Conservation (phyloP, 2,329 filamentous ascomycete species). For the Aschersonia sp. region DNA sequence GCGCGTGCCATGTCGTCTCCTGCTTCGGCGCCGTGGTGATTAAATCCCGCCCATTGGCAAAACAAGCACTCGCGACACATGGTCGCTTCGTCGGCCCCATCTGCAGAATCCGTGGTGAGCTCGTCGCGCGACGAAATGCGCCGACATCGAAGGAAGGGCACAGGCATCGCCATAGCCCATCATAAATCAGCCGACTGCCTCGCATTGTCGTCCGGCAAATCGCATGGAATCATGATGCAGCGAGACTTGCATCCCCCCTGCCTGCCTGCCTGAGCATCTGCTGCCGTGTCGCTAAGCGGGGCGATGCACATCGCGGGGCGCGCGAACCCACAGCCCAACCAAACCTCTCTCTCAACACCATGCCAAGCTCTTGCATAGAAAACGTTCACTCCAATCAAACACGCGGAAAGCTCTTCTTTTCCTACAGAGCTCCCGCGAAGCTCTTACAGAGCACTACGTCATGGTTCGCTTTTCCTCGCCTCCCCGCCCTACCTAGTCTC, state of each 20-base stretch:
- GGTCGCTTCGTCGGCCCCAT: background rate
- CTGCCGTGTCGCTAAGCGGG: conserved; percentile 8
- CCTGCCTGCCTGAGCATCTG: background rate
- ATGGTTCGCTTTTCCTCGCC: too few relatives aligned
- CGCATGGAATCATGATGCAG: background rate
- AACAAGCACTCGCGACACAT: background rate
- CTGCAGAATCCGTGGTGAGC: background rate
- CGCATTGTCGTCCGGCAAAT: conserved; percentile 11
- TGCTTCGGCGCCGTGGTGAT: background rate
- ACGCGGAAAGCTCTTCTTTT: too few relatives aligned
- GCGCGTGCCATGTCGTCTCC: too few relatives aligned
- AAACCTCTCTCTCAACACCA: background rate
- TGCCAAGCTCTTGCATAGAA: background rate
- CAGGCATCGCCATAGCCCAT: conserved; percentile 51
- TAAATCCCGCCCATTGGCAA: background rate
- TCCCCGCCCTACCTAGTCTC: too few relatives aligned
- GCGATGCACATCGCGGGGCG: conserved; percentile 15
- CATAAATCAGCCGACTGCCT: conserved; percentile 22
- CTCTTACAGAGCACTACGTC: too few relatives aligned
- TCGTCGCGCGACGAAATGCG: conserved; percentile 18
- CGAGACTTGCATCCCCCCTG: background rate
- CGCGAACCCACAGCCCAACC: background rate
- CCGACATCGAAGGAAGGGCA: conserved; percentile 38
- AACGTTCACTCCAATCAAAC: too few relatives aligned
- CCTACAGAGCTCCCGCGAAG: too few relatives aligned